Conservation (phyloP, 2,329 filamentous ascomycete genomes). For the Beauveria australis region DNA sequence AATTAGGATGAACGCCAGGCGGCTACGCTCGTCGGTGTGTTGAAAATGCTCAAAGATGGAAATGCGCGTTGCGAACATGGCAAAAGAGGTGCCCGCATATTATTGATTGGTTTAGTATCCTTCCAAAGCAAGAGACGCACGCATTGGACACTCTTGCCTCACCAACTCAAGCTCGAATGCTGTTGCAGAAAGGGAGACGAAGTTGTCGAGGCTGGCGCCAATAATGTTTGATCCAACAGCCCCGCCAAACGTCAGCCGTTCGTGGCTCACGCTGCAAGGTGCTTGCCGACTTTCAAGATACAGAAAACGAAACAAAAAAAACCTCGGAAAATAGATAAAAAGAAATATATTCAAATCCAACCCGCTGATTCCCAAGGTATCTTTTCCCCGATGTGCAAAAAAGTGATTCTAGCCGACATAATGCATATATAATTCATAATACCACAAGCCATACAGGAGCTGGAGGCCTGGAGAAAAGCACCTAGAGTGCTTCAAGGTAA, state of each 20-base stretch:
- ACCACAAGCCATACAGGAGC: neutral
- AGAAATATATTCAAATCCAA: neutral
- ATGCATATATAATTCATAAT: neutral
- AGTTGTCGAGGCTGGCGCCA: neutral
- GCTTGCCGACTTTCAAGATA: no score
- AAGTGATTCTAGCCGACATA: neutral
- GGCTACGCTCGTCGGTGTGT: neutral
- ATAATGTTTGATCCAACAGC: neutral
- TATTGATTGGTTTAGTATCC: neutral
- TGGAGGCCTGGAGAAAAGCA: no score
- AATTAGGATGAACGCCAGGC: neutral
- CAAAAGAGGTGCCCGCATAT: neutral
- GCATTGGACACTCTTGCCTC: neutral
- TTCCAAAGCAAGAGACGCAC: neutral
- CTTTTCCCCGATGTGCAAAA: conserved; percentile 2
- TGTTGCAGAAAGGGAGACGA: neutral
- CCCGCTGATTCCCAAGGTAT: conserved; percentile 10
- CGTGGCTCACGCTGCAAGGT: neutral
- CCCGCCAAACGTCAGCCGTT: neutral
- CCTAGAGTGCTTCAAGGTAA: no score
- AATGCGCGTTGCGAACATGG: neutral
- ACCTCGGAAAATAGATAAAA: no score
- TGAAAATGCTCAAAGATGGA: neutral
- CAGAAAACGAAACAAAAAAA: no score
- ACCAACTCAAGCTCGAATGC: neutral